Evolutionary conservation across 2,329 filamentous ascomycete species (phyloP), one percentile per base, ranked within the genome.

Genomic region (Colletotrichum brevisporum): DNA sequence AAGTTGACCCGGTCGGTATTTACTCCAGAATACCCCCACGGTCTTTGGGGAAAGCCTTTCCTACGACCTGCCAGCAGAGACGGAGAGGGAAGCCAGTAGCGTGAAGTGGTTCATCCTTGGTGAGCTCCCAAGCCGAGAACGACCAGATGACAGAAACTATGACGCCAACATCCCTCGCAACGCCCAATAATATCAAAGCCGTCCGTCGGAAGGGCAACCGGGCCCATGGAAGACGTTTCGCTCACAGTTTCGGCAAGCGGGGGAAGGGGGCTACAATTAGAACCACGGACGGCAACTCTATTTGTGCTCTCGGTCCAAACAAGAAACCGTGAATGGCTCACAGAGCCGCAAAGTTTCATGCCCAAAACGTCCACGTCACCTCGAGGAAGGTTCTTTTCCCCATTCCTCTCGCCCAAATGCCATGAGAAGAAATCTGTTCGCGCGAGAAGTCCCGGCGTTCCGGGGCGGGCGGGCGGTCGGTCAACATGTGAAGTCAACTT

Each of bases 321-420:
- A 54, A 54, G 59, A 62, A 62, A 47, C 59, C 59, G 59, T 62
- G 59, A 62, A 62, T 62, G 50, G 59, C 50, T 62, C 59, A 52
- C 36, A 62, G 50, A 62, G 59, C 59, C 59, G 59, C 50, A 62
- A 62, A 54, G 59, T 62, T 62, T 62, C 59, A 62, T 62, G 50
- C 59, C 54, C 24, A 54, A 62, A 62, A 62, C 59, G 59, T 62
- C 59, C 59, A 62, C 59, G 59, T 62, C 50, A 62, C 59, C 31
- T 24, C 41, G 47, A 27, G 15, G 48, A 36, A 48, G 21, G 18
- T n/a, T 24, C 24, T 24, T 39, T 13, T 10, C 31, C 9, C 31
- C 31, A 36, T 36, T 1, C 31, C 31, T 36, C 31, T 36, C 31
- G 31, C 31, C 31, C 8, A 10, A 36, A 47, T 24, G 48, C 50